Evolutionary conservation across 2,329 filamentous ascomycete genomes (phyloP).

Genomic region (Amesomyces nigricolor): DNA sequence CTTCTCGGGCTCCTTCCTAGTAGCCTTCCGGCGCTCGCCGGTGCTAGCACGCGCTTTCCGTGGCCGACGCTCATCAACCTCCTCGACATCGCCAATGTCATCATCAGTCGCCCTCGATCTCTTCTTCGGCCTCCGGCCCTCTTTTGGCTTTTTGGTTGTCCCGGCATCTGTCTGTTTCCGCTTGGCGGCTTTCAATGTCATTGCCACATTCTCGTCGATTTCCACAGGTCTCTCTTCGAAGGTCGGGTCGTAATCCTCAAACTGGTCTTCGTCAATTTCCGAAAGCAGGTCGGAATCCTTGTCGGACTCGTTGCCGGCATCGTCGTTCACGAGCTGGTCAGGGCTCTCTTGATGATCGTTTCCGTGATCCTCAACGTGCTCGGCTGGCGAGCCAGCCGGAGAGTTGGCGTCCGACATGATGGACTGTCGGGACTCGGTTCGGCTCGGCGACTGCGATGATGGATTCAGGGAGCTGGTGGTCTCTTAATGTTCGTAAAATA

Average conservation of each 20-base stretch:
- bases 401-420: constrained; percentile 43
- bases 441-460: neutral
- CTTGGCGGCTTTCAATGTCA: constrained; percentile 59
- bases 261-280: constrained; percentile 64
- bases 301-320: constrained; percentile 39
- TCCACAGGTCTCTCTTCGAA: constrained; percentile 60
- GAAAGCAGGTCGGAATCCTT: constrained; percentile 56
- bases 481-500: no score
- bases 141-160: constrained; percentile 66
- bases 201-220: constrained; percentile 61
- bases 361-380: constrained; percentile 23
- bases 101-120: constrained; percentile 44
- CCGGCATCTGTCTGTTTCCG: constrained; percentile 60
- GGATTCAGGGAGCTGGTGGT: neutral
- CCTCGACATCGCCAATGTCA: constrained; percentile 46
- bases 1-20: constrained; percentile 37
- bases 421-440: neutral
- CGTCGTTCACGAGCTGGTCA: constrained; percentile 21
- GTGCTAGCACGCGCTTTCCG: constrained; percentile 34
- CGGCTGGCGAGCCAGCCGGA: constrained; percentile 35
- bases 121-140: constrained; percentile 66
- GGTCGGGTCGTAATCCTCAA: constrained; percentile 63
- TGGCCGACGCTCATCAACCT: constrained; percentile 29
- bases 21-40: constrained; percentile 42
- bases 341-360: constrained; percentile 13